Base-by-base conservation (phyloP, 768 basidiomycete species). In the Pseudohyphozyma bogoriensis region DNA sequence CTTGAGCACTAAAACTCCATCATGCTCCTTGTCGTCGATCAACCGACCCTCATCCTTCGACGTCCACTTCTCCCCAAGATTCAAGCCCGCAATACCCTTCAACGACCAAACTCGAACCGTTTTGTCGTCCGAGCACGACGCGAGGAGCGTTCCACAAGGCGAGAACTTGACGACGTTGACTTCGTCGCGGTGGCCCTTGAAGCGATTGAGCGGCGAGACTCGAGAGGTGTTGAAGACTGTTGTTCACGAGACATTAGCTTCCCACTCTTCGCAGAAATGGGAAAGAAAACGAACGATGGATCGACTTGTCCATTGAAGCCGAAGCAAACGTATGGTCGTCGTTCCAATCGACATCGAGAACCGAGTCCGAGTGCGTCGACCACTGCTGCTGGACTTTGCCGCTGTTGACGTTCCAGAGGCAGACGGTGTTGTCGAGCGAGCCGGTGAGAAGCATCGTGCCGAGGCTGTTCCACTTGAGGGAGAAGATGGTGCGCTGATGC, bases 171-270 rank as follows among this genome's bases (percentile, higher is more conserved):
- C 64, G 20, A 54, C 56, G 60, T 73, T 73, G 59, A 73, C 69
- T 47, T 73, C 73, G 60, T 73, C 71, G 29, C 64, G 66, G 55
- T 73, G 73, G 10, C 73, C 73, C 50, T 63, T 59, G 58, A 73
- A 68, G 20, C 66, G 68, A 45, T 68, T 55, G 15, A 69, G 45
- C 15, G 70, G 66, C 6, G 63, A 60, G 7, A 56, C 26, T 18
- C 65, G 57, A 13, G 52, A 32, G 1, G 45, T 64, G 28, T 45
- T 56, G 54, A 67, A 61, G 16, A 67, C 66, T 68, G 58, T 6
- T n/a, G 40, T 22, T n/a, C 22, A 35, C 31, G 33, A 51, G 32
- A 18, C 16, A 40, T 32, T 40, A 55, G 53, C 24, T n/a, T 33
- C 35, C 12, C 15, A 51, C 3, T 5, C 8, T 26, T 4, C 2